Percentiles rank a stretch among this genome's conserved stretches.
phyloP scores from a whole-genome alignment of 768 basidiomycete genomes.

The Podaxis rugospora region DNA sequence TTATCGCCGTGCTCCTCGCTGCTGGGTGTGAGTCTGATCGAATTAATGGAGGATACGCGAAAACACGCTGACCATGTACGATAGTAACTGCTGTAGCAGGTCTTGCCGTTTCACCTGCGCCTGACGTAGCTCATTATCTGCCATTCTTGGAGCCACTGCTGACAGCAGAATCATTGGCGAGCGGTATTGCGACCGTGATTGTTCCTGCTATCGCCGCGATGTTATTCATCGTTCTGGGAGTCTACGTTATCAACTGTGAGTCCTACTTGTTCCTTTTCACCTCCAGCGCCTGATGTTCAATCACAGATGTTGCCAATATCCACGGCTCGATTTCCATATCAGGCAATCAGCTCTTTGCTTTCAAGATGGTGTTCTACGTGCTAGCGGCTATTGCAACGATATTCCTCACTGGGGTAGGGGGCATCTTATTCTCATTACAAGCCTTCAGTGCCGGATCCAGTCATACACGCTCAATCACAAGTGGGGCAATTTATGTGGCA shows the following conservation, averaged over 20 bases:
- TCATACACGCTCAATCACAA: constrained; percentile 47
- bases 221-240: constrained; percentile 52
- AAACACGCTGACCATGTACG: constrained; percentile 1
- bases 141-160: constrained; percentile 57
- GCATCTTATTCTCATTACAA: constrained; percentile 64
- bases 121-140: constrained; percentile 68
- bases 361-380: constrained; percentile 61
- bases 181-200: constrained; percentile 64
- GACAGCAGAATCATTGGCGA: constrained; percentile 42
- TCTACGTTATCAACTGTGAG: constrained; percentile 56
- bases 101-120: constrained; percentile 62
- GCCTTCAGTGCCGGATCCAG: constrained; percentile 42
- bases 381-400: constrained; percentile 49
- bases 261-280: constrained; percentile 6
- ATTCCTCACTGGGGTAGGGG: constrained; percentile 64
- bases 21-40: constrained; percentile 49
- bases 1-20: constrained; percentile 48
- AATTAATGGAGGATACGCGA: constrained; percentile 7
- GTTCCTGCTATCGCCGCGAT: constrained; percentile 61
- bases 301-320: constrained; percentile 46
- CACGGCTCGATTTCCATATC: constrained; percentile 62
- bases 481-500: constrained; percentile 71
- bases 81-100: constrained; percentile 70
- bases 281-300: constrained; percentile 11
- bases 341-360: constrained; percentile 51